phyloP scores from a whole-genome alignment of 495 filamentous ascomycete species.

The Thozetella sp. region DNA sequence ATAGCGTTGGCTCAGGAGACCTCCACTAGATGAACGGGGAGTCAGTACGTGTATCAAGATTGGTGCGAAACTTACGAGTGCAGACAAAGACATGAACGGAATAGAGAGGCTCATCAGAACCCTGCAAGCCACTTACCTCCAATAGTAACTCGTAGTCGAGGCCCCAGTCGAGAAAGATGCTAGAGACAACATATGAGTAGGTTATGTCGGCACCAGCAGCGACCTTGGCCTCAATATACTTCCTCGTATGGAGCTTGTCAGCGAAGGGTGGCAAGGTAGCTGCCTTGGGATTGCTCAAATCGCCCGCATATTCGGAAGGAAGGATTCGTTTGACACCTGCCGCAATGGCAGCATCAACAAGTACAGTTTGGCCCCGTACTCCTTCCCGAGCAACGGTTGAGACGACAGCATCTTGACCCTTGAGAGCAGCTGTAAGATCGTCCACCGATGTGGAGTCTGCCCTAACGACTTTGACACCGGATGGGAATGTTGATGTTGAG shows the following conservation, averaged over 20 bases:
- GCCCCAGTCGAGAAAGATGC: conserved; percentile 40
- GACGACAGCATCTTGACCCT: conserved; percentile 56
- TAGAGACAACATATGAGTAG: conserved; percentile 45
- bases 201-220: conserved; percentile 33
- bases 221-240: conserved; percentile 37
- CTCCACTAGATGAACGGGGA: too few species aligned
- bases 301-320: conserved; percentile 60
- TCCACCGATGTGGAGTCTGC: conserved; percentile 57
- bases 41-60: too few species aligned
- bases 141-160: conserved; percentile 34
- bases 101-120: too few species aligned
- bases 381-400: conserved; percentile 38
- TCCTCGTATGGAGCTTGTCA: conserved; percentile 39
- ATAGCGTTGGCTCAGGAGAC: conserved; percentile 36
- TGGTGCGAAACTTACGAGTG: too few species aligned
- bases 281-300: conserved; percentile 24
- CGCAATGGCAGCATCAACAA: conserved; percentile 59
- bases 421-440: conserved; percentile 47
- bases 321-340: conserved; percentile 59
- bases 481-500: conserved; percentile 33
- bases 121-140: too few species aligned
- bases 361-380: conserved; percentile 37
- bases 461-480: conserved; percentile 37
- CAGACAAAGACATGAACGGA: too few species aligned
- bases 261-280: conserved; percentile 37